Percentiles rank a stretch among this genome's conserved stretches.
These are phyloP conservation scores for Elongisporangium prolatum DNA, from an alignment of 352 stramenopile species.

Conservation along the genomic window DNA sequence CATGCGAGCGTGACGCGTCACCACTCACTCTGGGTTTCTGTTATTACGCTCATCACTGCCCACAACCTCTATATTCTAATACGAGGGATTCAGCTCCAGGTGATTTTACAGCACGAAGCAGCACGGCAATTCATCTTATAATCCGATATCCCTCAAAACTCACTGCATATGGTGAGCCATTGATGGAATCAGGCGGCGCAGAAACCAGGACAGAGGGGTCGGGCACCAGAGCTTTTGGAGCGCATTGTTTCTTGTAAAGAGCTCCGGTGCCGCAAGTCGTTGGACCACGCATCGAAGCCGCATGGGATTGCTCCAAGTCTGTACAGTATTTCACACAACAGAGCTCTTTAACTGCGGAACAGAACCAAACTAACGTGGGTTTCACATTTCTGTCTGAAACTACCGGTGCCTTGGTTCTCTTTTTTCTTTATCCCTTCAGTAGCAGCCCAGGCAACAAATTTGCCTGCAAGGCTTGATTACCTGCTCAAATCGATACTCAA, in stretches of 20 bases:
- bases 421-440: neutral
- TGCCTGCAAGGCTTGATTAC: neutral
- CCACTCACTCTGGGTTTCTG: neutral
- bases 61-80: neutral
- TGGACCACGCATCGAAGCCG: neutral
- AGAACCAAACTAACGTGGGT: neutral
- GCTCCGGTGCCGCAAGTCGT: neutral
- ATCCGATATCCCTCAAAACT: neutral
- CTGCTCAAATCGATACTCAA: neutral
- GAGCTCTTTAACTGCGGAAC: neutral
- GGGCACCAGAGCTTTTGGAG: neutral
- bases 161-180: neutral
- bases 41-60: neutral
- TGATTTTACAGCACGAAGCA: neutral
- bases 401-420: neutral
- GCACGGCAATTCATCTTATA: neutral
- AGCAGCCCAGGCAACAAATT: neutral
- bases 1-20: neutral
- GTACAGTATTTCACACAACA: neutral
- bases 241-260: neutral
- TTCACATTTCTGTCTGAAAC: neutral
- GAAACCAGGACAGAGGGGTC: neutral
- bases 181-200: neutral
- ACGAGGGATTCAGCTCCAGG: neutral
- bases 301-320: neutral